Percentiles rank a stretch among this genome's conserved stretches.
phyloP scores from a whole-genome alignment of 768 basidiomycete species.

The Sutorius australiensis region DNA sequence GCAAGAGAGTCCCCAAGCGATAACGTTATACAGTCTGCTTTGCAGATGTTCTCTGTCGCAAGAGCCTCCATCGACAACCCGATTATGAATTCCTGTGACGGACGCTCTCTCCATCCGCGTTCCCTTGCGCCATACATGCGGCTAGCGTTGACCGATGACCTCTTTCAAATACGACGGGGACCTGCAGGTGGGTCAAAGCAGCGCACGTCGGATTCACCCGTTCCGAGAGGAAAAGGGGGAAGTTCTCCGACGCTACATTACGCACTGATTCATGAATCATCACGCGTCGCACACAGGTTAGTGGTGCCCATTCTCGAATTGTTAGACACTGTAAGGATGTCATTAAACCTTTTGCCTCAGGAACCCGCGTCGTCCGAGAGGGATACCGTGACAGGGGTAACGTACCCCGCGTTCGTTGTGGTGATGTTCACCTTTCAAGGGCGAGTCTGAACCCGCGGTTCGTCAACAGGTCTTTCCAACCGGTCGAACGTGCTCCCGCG shows the following conservation, averaged over 20 bases:
- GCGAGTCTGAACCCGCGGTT: background rate
- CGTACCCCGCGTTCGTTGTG: background rate
- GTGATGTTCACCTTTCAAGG: too few relatives aligned
- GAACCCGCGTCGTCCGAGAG: background rate
- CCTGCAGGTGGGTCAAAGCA: background rate
- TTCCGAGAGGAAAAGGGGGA: background rate
- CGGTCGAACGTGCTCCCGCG: background rate
- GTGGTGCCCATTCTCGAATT: slow-evolving; percentile 1
- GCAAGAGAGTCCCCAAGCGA: too few relatives aligned
- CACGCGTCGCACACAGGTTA: slow-evolving; percentile 13
- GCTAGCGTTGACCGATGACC: background rate
- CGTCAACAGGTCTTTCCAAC: background rate
- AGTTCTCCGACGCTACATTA: too few relatives aligned
- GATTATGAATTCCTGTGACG: background rate
- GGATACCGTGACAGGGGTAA: background rate
- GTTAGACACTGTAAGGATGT: background rate
- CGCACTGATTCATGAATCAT: too few relatives aligned
- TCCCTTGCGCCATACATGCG: background rate
- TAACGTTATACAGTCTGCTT: too few relatives aligned
- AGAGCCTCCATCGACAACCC: background rate
- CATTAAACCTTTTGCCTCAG: background rate
- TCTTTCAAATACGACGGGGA: background rate
- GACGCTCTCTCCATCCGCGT: background rate
- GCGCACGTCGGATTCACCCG: background rate
- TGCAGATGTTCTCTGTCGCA: too few relatives aligned